A percentile compares a stretch with the other conserved stretches of the same genome.
Evolutionary conservation across 192 early-diverging fungal species (phyloP).

Genomic region (Coemansia sp.): DNA sequence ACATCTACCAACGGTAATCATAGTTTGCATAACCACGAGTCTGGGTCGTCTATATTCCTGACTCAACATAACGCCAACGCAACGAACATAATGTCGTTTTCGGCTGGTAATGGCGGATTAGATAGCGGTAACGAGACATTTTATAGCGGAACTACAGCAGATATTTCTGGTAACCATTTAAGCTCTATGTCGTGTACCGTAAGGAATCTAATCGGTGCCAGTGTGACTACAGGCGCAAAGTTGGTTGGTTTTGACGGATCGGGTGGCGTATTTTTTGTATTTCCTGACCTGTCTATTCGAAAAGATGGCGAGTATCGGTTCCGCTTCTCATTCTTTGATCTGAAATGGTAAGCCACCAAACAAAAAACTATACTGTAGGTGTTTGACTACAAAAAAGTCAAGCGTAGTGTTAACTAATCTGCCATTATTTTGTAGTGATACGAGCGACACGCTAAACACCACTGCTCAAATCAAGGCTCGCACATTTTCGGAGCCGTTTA

Average conservation of each 20-base stretch:
- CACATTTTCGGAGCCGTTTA: slow-evolving; percentile 65
- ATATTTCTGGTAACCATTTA: not conserved
- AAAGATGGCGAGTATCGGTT: slow-evolving; percentile 71
- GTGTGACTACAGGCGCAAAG: slow-evolving; percentile 60
- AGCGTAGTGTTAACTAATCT: slow-evolving; percentile 22
- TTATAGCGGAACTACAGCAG: slow-evolving; percentile 7
- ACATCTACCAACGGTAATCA: not conserved
- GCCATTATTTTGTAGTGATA: slow-evolving; percentile 9
- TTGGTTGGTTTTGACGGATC: slow-evolving; percentile 59
- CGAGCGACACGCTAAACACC: slow-evolving; percentile 54
- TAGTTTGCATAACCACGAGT: not conserved
- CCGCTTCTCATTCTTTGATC: slow-evolving; percentile 65
- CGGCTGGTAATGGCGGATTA: slow-evolving; percentile 16
- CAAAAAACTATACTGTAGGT: not conserved
- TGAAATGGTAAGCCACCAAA: slow-evolving; percentile 37
- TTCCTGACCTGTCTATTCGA: slow-evolving; percentile 74
- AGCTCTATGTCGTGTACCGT: slow-evolving; percentile 18
- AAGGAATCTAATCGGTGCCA: slow-evolving; percentile 65
- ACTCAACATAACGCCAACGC: slow-evolving; percentile 33
- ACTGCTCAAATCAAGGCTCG: slow-evolving; percentile 56
- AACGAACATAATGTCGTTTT: slow-evolving; percentile 46
- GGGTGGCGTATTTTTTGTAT: slow-evolving; percentile 73
- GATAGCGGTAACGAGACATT: not conserved
- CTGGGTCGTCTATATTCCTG: slow-evolving; percentile 3
- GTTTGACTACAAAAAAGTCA: not conserved